Base-by-base conservation (phyloP, 768 basidiomycete genomes). In the Clavaria fumosa region DNA sequence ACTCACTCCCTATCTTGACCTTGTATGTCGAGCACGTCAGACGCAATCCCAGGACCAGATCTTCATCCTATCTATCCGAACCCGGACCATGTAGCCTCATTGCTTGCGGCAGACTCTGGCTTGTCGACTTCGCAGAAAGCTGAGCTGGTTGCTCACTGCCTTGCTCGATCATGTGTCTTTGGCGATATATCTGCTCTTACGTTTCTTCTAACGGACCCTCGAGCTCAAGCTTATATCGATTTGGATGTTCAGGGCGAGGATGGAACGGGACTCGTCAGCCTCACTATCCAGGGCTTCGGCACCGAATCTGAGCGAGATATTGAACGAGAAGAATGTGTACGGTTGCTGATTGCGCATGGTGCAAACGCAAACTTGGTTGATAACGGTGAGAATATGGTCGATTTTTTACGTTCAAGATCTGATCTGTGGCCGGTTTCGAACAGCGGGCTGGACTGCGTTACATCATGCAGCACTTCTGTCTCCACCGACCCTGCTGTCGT, bases 361-460 rank as follows among this genome's bases (percentile, higher is more conserved):
- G 78, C 81, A 17, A 70, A 82, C 51, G 56, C 81, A 30, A 57
- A 58, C 33, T 60, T 70, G 30, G 59, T 69, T 28, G 84, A 88
- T 55, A 64, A 77, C 47, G 69, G 82, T 80, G n/a, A n/a, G n/a
- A n/a, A n/a, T n/a, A 45, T 30, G 68, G 54, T n/a, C 18, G 5
- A 27, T 34, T 20, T 39, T 24, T 20, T 45, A 40, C 43, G 28
- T 22, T 28, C 3, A 32, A 17, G 22, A n/a, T 39, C 17, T 31
- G 38, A 33, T 12, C 32, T 22, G 47, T 12, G 38, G 31, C 42
- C 24, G 14, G n/a, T 41, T 44, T 23, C 33, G 43, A 32, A 40
- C 48, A 95, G 90, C 73, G 43, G 91, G 93, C 23, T 97, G 95
- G 95, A 89, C 86, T 7, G 77, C 91, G 3, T 65, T 99, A 9